Conservation (phyloP, 306 rosid genomes). For the Luffa aegyptiaca region DNA sequence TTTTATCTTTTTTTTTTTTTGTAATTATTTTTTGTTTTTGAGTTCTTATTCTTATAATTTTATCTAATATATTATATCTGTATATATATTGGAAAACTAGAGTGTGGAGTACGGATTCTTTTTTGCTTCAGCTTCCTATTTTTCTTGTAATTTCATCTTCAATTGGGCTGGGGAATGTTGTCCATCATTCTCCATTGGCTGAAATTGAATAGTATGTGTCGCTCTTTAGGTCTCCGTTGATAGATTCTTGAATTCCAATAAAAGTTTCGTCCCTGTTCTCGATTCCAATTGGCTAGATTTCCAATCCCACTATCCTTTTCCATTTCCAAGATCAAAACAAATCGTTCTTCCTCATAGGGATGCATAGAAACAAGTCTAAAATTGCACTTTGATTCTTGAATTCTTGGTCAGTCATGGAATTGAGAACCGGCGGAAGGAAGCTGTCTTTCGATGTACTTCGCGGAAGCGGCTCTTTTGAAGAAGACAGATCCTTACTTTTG, state of each 20-base stretch:
- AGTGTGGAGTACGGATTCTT: no score
- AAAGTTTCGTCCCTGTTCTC: neutral
- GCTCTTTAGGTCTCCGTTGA: neutral
- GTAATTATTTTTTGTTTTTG: no score
- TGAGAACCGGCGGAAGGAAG: slow-evolving; percentile 42
- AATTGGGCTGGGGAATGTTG: neutral
- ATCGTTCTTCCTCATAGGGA: neutral
- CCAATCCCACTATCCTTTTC: neutral
- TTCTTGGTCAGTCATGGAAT: slow-evolving; percentile 37
- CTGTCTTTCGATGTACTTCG: slow-evolving; percentile 70
- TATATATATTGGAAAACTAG: no score
- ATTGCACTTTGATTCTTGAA: neutral
- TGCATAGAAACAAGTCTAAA: neutral
- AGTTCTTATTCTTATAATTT: no score
- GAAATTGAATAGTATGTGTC: neutral
- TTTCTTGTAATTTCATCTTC: neutral
- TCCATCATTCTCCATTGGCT: neutral
- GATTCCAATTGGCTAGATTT: neutral
- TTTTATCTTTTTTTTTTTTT: no score
- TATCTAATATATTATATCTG: no score
- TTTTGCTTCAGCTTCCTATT: neutral
- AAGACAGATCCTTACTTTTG: slow-evolving; percentile 14
- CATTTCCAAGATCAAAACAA: neutral
- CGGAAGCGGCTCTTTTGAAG: slow-evolving; percentile 18
- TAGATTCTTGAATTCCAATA: neutral